Percentiles rank a stretch among this genome's conserved stretches.
Conservation (phyloP, 495 filamentous ascomycete species). For the Hyaloscypha hepaticicola region DNA sequence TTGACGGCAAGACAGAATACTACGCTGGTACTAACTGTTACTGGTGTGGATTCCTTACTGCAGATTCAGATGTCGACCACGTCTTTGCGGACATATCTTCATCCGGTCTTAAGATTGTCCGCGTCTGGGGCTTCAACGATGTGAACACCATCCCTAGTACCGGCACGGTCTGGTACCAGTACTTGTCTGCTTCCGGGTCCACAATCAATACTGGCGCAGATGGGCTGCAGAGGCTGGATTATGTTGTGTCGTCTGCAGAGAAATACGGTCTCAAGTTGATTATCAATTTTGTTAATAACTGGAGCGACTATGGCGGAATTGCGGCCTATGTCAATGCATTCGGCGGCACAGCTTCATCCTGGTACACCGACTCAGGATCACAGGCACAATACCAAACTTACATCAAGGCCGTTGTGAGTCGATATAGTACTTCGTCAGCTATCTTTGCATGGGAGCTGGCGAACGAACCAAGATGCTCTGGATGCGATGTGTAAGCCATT, state of each 20-base stretch:
- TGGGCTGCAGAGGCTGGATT: constrained; percentile 60
- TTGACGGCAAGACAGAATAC: constrained; percentile 62
- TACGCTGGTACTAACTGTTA: constrained; percentile 73
- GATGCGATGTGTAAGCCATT: constrained; percentile 39
- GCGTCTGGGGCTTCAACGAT: constrained; percentile 58
- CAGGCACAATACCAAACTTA: constrained; percentile 60
- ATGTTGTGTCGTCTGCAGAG: constrained; percentile 52
- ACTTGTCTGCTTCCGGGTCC: constrained; percentile 34
- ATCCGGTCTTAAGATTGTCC: constrained; percentile 61
- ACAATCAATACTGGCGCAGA: constrained; percentile 46
- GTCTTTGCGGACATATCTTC: constrained; percentile 49
- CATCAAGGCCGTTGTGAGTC: constrained; percentile 58
- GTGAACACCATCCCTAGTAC: constrained; percentile 47
- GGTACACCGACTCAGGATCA: constrained; percentile 55
- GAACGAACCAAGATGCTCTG: constrained; percentile 71
- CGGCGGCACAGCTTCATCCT: constrained; percentile 40
- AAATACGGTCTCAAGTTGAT: constrained; percentile 51
- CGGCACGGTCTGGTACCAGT: constrained; percentile 45
- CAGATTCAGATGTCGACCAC: constrained; percentile 58
- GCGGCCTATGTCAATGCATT: constrained; percentile 49
- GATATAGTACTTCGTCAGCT: constrained; percentile 57
- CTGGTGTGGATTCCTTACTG: constrained; percentile 63
- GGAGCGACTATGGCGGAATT: constrained; percentile 66
- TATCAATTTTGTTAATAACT: constrained; percentile 54
- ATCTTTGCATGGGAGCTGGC: constrained; percentile 71